Conservation (phyloP, 768 basidiomycete species). For the Rhodocollybia butyracea region DNA sequence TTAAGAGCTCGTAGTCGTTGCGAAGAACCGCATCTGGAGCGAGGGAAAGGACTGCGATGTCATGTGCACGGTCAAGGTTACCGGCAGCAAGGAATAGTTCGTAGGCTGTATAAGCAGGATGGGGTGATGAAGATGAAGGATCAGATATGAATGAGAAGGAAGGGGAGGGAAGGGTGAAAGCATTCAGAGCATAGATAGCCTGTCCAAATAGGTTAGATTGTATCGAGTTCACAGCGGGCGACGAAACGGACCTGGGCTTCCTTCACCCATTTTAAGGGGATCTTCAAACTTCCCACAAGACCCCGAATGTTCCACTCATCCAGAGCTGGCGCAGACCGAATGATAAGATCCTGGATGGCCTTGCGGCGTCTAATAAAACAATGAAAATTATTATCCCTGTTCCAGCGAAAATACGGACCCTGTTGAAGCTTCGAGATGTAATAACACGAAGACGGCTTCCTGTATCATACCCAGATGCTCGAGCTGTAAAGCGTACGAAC, state of each 20-base stretch:
- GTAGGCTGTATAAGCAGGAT: conserved; percentile 46
- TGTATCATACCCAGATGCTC: conserved; percentile 79
- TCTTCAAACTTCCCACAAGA: conserved; percentile 69
- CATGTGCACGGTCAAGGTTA: conserved; percentile 71
- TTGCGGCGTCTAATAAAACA: conserved; percentile 61
- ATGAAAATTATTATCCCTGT: conserved; percentile 2
- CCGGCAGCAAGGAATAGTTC: conserved; percentile 71
- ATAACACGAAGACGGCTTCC: conserved; percentile 83
- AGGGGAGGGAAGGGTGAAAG: conserved; percentile 25
- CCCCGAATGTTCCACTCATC: conserved; percentile 76
- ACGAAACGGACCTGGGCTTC: conserved; percentile 69
- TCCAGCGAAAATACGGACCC: conserved; percentile 55
- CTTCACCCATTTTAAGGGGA: conserved; percentile 86
- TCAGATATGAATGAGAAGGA: conserved; percentile 37
- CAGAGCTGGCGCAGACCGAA: conserved; percentile 60
- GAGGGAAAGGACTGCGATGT: conserved; percentile 80
- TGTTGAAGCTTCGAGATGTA: conserved; percentile 79
- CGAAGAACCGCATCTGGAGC: conserved; percentile 85
- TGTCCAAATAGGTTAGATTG: conserved; percentile 21
- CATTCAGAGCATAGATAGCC: conserved; percentile 64
- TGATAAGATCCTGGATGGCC: conserved; percentile 77
- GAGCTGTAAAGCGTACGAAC: conserved; percentile 82
- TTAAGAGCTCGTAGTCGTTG: conserved; percentile 59
- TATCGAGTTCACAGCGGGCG: conserved; percentile 4
- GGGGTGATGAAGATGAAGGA: neutral